Evolutionary conservation across 164 flowering plant species (phyloP).

Genomic region (Echeveria elegans): DNA sequence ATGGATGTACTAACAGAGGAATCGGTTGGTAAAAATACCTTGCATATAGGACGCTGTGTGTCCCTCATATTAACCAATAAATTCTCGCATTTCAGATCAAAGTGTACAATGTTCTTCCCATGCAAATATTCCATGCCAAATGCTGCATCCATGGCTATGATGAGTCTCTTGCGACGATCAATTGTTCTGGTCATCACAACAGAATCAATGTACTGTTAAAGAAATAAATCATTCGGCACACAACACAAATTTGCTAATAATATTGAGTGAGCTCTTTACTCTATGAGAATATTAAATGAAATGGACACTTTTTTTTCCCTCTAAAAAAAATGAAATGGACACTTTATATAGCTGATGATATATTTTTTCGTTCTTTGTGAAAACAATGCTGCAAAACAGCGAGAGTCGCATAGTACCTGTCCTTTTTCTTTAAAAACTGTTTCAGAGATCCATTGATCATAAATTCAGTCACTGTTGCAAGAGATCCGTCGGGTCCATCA

Average conservation of each 20-base stretch:
- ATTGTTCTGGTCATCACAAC: conserved; percentile 56
- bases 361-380: background rate
- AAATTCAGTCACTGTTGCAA: conserved; percentile 96
- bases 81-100: conserved; percentile 95
- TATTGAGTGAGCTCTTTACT: background rate
- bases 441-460: conserved; percentile 97
- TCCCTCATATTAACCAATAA: conserved; percentile 92
- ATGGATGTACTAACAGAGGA: background rate
- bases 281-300: background rate
- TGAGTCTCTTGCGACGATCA: conserved; percentile 95
- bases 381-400: background rate
- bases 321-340: background rate
- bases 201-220: background rate
- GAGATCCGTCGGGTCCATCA: conserved; percentile 94
- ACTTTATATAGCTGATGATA: background rate
- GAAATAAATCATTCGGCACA: background rate
- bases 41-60: conserved; percentile 92
- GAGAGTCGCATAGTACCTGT: conserved; percentile 43
- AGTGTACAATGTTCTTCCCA: conserved; percentile 89
- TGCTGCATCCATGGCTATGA: conserved; percentile 92
- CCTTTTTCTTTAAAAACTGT: conserved; percentile 90
- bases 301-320: background rate
- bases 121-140: conserved; percentile 98
- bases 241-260: no score
- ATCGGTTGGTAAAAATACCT: conserved; percentile 32